phyloP scores from a whole-genome alignment of 768 basidiomycete genomes.

The Rhizopogon roseolus region DNA sequence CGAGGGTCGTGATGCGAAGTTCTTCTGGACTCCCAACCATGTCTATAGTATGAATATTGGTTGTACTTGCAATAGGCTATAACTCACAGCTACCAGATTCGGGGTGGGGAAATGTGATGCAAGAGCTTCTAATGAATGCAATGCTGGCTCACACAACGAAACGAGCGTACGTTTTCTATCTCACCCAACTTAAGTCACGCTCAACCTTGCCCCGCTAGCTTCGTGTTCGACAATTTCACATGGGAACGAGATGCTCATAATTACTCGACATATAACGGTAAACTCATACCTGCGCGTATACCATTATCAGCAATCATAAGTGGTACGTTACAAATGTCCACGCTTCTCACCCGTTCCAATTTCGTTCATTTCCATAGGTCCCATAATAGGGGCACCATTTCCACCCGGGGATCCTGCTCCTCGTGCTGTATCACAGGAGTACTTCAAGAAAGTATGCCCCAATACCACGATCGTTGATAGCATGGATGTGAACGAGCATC shows the following conservation, averaged over 20 bases:
- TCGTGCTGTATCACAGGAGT: slow-evolving; percentile 39
- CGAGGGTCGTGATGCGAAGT: slow-evolving; percentile 36
- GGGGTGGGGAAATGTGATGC: slow-evolving; percentile 62
- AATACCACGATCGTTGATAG: slow-evolving; percentile 26
- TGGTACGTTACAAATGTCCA: slow-evolving; percentile 28
- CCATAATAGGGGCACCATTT: slow-evolving; percentile 38
- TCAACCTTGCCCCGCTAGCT: slow-evolving; percentile 22
- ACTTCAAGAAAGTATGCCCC: slow-evolving; percentile 47
- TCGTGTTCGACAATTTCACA: slow-evolving; percentile 57
- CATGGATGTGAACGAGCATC: slow-evolving; percentile 15
- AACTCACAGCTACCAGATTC: slow-evolving; percentile 27
- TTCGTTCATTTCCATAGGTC: slow-evolving; percentile 24
- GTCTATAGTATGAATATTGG: slow-evolving; percentile 27
- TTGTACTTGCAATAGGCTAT: no score
- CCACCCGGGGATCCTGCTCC: slow-evolving; percentile 31
- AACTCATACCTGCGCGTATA: slow-evolving; percentile 45
- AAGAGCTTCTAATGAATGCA: slow-evolving; percentile 51
- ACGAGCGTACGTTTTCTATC: slow-evolving; percentile 39
- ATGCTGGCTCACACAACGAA: slow-evolving; percentile 42
- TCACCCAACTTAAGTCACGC: neutral
- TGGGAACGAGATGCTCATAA: slow-evolving; percentile 42
- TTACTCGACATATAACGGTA: slow-evolving; percentile 45
- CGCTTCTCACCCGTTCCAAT: neutral
- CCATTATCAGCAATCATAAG: slow-evolving; percentile 50
- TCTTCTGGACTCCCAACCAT: slow-evolving; percentile 48